Evolutionary conservation across 2,329 filamentous ascomycete species (phyloP).

Genomic region (Penicillium sp.): DNA sequence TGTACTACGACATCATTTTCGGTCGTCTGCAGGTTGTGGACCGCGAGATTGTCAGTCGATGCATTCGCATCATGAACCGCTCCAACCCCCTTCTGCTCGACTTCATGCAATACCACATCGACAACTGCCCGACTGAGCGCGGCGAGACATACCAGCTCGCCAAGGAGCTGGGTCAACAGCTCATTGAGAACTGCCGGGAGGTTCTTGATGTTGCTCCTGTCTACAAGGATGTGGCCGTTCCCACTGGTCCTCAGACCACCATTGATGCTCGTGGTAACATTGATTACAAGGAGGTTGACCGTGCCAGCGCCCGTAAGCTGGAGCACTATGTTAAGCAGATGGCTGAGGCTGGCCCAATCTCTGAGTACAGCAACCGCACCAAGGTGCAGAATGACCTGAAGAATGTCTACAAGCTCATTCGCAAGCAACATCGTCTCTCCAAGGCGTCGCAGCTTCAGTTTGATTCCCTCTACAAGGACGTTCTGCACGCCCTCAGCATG

Average conservation of each 20-base stretch:
- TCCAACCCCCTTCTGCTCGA: slow-evolving; percentile 94
- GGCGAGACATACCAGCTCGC: slow-evolving; percentile 98
- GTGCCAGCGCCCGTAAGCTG: slow-evolving; percentile 88
- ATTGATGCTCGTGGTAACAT: slow-evolving; percentile 90
- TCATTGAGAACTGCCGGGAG: slow-evolving; percentile 97
- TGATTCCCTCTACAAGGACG: slow-evolving; percentile 90
- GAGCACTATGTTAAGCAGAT: slow-evolving; percentile 99
- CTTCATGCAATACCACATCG: slow-evolving; percentile 99
- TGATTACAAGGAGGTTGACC: slow-evolving; percentile 83
- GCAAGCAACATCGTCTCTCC: slow-evolving; percentile 95
- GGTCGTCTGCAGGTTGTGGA: slow-evolving; percentile 89
- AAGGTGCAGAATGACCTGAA: slow-evolving; percentile 96
- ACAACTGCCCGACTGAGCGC: slow-evolving; percentile 94
- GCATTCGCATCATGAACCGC: slow-evolving; percentile 98
- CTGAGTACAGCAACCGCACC: slow-evolving; percentile 95
- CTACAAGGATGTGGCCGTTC: slow-evolving; percentile 93
- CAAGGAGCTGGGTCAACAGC: slow-evolving; percentile 86
- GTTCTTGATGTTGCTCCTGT: slow-evolving; percentile 79
- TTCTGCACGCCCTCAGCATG: slow-evolving; percentile 92
- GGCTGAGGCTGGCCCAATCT: slow-evolving; percentile 97
- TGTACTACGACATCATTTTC: slow-evolving; percentile 99
- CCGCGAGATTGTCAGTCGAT: slow-evolving; percentile 96
- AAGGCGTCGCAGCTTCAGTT: slow-evolving; percentile 96
- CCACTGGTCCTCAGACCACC: slow-evolving; percentile 89
- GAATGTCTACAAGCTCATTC: slow-evolving; percentile 96